Evolutionary conservation across 192 early-diverging fungal genomes (phyloP), one percentile per base, ranked within the genome.

Genomic region (Coemansia sp.): DNA sequence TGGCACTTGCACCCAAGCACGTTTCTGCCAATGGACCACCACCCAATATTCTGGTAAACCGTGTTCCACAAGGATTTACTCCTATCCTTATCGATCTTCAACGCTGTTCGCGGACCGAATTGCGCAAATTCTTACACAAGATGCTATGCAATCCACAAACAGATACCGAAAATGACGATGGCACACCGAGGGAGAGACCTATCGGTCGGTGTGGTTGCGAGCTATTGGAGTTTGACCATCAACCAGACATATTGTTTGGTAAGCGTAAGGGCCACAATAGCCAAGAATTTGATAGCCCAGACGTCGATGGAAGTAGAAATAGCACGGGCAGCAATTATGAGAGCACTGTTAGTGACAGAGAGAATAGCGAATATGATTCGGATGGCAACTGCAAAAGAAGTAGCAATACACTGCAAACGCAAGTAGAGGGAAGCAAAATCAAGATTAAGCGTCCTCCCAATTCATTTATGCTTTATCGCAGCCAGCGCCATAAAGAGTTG

Each of bases 361-460:
- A 67, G 7, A 38, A 27, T 2, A 49, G 49, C 22, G 65, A 44
- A 28, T 21, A 58, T n/a, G 56, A 58, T 16, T 28, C 28, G 0
- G 22, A 56, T 14, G 38, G 38, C 14, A 44, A 44, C 38, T 16
- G 38, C 14, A 48, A 27, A 49, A 58, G 22, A 9, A 52, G 7
- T 23, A 21, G 32, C 1, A 49, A 26, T 27, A 12, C 23, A 22
- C 12, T 38, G 16, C 41, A 68, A 31, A 26, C 62, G 30, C 68
- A 70, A 24, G 64, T 63, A 5, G 77, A 80, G 54, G 60, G 65
- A 16, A 73, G 66, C 12, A 62, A 60, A 30, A 81, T 81, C 25
- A 74, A 65, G 30, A 81, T 81, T 56, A 81, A 81, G 63, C 60
- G 78, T 6, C 78, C 78, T 48, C 78, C 78, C 19, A 81, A 81